Evolutionary conservation across 495 filamentous ascomycete genomes (phyloP).

Genomic region (Aspergillus mulundensis): DNA sequence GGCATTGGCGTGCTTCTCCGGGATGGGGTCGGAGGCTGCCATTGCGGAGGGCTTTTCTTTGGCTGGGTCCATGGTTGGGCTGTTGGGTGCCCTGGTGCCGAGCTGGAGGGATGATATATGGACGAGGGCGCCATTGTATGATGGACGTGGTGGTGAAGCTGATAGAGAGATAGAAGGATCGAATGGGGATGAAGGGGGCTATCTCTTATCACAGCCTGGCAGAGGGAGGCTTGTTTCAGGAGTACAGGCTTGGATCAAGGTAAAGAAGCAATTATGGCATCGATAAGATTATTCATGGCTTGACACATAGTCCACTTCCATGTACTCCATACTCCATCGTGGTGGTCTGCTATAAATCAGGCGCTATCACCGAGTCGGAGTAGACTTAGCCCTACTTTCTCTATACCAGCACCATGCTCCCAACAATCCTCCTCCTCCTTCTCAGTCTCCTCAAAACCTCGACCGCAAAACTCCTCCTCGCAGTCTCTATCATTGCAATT

Average conservation of each 20-base stretch:
- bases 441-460: slow-evolving; percentile 8
- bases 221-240: neutral
- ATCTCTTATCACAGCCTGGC: slow-evolving; percentile 12
- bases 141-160: neutral
- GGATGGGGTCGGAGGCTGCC: neutral
- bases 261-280: neutral
- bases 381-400: too few relatives aligned
- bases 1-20: slow-evolving; percentile 5
- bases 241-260: neutral
- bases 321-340: too few relatives aligned
- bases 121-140: too few relatives aligned
- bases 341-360: too few relatives aligned
- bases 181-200: slow-evolving; percentile 15
- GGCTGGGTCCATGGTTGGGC: neutral
- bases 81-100: too few relatives aligned
- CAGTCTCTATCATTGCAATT: neutral
- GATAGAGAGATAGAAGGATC: too few relatives aligned
- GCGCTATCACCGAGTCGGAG: too few relatives aligned
- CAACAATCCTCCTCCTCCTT: neutral
- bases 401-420: neutral
- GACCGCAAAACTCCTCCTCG: neutral
- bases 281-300: neutral
- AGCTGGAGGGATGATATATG: too few relatives aligned
- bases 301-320: neutral
- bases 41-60: slow-evolving; percentile 1